Conservation (phyloP, 768 basidiomycete genomes). For the Steccherinum ochraceum region DNA sequence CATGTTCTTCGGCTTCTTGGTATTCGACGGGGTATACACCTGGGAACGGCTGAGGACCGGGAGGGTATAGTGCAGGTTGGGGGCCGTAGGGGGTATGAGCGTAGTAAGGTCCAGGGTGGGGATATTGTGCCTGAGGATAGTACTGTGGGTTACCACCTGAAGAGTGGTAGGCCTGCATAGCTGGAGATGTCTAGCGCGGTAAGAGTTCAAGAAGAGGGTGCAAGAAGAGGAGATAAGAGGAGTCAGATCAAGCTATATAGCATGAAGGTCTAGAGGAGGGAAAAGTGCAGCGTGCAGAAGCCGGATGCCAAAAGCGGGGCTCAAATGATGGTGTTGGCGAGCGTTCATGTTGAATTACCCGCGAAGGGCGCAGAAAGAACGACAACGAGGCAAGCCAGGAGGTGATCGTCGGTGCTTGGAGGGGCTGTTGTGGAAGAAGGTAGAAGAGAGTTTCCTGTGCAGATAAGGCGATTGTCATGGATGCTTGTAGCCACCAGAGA, state of each 20-base stretch:
- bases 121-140: constrained; percentile 13
- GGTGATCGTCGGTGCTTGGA: not conserved
- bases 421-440: not conserved
- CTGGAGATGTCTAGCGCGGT: not conserved
- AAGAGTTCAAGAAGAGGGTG: not conserved
- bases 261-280: constrained; percentile 14
- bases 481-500: no score
- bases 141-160: constrained; percentile 9
- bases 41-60: constrained; percentile 1
- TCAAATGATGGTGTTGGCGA: not conserved
- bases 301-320: not conserved
- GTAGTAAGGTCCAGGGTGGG: constrained; percentile 12
- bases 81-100: constrained; percentile 1
- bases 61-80: not conserved
- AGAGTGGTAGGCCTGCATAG: constrained; percentile 18
- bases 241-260: constrained; percentile 6
- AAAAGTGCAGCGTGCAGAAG: constrained; percentile 23
- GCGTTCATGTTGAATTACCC: not conserved
- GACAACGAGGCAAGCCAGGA: not conserved
- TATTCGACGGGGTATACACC: constrained; percentile 4
- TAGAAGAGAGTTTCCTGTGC: not conserved
- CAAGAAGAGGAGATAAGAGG: constrained; percentile 6
- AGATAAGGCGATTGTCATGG: no score
- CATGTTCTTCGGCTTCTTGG: not conserved
- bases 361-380: no score